These are phyloP conservation scores for Prunus dulcis DNA, from an alignment of 306 rosid species.

Conservation along the genomic window DNA sequence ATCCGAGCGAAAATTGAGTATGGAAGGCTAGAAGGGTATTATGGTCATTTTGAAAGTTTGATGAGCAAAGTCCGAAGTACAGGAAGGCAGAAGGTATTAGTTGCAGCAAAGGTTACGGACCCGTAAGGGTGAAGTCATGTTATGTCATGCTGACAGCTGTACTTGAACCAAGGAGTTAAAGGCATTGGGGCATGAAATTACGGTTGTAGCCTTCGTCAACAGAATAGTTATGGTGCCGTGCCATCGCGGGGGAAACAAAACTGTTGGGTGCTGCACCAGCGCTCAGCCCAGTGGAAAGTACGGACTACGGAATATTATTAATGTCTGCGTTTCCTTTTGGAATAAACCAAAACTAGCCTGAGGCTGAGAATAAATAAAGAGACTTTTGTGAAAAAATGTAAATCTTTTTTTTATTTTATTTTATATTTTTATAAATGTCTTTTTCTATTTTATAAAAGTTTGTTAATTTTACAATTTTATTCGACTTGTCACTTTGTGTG, in stretches of 20 bases:
- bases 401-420: not conserved
- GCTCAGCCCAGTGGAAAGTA: not conserved
- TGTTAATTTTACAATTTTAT: not conserved
- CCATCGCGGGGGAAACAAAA: slow-evolving; percentile 17
- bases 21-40: slow-evolving; percentile 9
- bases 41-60: not conserved
- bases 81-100: not conserved
- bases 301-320: slow-evolving; percentile 2
- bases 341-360: not conserved
- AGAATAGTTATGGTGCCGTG: slow-evolving; percentile 1
- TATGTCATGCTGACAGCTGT: slow-evolving; percentile 44
- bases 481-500: not conserved
- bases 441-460: not conserved
- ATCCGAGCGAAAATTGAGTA: not conserved
- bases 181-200: not conserved
- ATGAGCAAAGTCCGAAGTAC: not conserved
- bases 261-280: slow-evolving; percentile 15
- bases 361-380: too few species aligned
- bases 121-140: slow-evolving; percentile 30
- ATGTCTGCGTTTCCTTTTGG: not conserved
- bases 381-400: not conserved
- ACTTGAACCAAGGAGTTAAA: not conserved
- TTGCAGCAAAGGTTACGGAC: slow-evolving; percentile 2
- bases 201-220: slow-evolving; percentile 9
- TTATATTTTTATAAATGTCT: not conserved